phyloP scores from a whole-genome alignment of 371 early-diverging fungal species.

The Apophysomyces trapeziformis region DNA sequence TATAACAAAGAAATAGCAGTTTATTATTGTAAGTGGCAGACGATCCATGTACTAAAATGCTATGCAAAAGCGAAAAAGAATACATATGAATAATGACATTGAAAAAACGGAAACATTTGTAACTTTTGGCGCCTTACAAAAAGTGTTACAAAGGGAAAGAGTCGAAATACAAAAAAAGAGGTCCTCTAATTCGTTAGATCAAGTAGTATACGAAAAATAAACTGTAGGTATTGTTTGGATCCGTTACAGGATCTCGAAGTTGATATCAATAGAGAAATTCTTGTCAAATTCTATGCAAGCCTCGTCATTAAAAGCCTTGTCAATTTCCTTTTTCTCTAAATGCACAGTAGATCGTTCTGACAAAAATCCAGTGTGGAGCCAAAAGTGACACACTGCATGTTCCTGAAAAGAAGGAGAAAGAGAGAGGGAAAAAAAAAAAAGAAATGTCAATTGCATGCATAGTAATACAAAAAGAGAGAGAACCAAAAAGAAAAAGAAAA shows the following conservation, averaged over 20 bases:
- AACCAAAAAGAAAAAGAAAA: not conserved
- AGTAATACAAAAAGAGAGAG: not conserved
- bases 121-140: too few relatives aligned
- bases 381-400: constrained; percentile 48
- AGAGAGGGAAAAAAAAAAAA: not conserved
- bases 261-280: constrained; percentile 31
- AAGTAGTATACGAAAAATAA: too few relatives aligned
- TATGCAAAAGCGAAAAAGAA: too few relatives aligned
- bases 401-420: constrained; percentile 2
- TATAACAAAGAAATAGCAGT: too few relatives aligned
- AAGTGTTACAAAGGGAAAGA: too few relatives aligned
- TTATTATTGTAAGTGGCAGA: too few relatives aligned
- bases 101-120: too few relatives aligned
- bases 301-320: constrained; percentile 30
- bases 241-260: constrained; percentile 16
- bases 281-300: constrained; percentile 22
- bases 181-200: too few relatives aligned
- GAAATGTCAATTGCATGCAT: not conserved
- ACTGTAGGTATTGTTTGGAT: too few relatives aligned
- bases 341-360: constrained; percentile 25
- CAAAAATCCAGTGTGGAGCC: constrained; percentile 59
- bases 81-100: too few relatives aligned
- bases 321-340: constrained; percentile 45
- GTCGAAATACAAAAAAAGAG: too few relatives aligned
- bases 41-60: too few relatives aligned